Conservation (phyloP, 768 basidiomycete genomes). For the Panaeolus cyanescens region DNA sequence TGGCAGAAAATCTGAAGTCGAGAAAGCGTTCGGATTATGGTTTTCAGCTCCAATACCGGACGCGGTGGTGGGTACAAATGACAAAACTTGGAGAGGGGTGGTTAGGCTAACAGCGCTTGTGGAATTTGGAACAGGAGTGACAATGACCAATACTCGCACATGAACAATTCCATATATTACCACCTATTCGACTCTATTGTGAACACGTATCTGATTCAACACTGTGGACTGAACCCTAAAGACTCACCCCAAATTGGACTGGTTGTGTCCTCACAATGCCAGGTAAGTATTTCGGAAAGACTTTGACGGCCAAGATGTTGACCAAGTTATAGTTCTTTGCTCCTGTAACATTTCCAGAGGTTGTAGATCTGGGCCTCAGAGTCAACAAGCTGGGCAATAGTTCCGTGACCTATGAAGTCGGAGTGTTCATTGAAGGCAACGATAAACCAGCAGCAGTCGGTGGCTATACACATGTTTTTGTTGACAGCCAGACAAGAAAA, state of each 20-base stretch:
- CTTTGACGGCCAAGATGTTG: too few relatives aligned
- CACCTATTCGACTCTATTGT: constrained; percentile 82
- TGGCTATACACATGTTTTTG: constrained; percentile 85
- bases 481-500: constrained; percentile 59
- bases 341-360: constrained; percentile 73
- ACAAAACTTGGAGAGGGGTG: not conserved
- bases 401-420: constrained; percentile 81
- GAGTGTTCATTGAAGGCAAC: constrained; percentile 60
- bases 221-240: constrained; percentile 58
- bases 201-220: constrained; percentile 75
- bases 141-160: constrained; percentile 83
- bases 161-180: constrained; percentile 83
- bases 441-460: constrained; percentile 46
- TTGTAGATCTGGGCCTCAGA: constrained; percentile 69
- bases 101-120: not conserved
- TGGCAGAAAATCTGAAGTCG: constrained; percentile 31
- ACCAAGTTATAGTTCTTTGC: constrained; percentile 81
- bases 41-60: constrained; percentile 64
- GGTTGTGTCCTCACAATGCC: constrained; percentile 76
- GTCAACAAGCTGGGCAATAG: constrained; percentile 70
- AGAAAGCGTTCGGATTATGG: constrained; percentile 54
- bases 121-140: constrained; percentile 60
- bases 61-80: constrained; percentile 58
- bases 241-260: constrained; percentile 64
- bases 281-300: constrained; percentile 44